Percentiles rank a stretch among this genome's conserved stretches.
phyloP scores from a whole-genome alignment of 2,329 filamentous ascomycete species.

The Ophiocordyceps robertsii region DNA sequence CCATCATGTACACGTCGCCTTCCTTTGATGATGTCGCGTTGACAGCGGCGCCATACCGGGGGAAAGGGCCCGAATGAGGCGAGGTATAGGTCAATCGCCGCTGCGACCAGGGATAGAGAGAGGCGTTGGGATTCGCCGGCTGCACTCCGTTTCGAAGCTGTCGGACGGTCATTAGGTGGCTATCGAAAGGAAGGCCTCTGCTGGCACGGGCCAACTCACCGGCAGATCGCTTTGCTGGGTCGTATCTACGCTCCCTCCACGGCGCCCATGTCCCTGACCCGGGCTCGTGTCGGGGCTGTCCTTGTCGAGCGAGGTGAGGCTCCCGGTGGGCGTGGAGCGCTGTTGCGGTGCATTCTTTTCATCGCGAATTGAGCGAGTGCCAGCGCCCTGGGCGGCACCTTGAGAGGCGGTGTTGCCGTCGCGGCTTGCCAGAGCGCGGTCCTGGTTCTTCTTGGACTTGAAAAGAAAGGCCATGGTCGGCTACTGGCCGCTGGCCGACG shows the following conservation, averaged over 20 bases:
- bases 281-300: conserved; percentile 45
- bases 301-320: conserved; percentile 58
- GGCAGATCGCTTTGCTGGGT: conserved; percentile 25
- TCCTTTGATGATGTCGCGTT: conserved; percentile 90
- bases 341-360: conserved; percentile 38
- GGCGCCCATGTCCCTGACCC: conserved; percentile 46
- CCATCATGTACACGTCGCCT: conserved; percentile 96
- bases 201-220: conserved; percentile 19
- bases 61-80: conserved; percentile 74
- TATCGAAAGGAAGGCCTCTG: neutral
- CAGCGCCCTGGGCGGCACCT: conserved; percentile 34
- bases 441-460: conserved; percentile 67
- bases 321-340: conserved; percentile 63
- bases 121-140: conserved; percentile 50
- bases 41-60: conserved; percentile 91
- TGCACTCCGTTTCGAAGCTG: conserved; percentile 43
- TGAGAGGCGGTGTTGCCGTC: conserved; percentile 36
- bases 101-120: conserved; percentile 93
- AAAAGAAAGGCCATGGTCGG: conserved; percentile 66
- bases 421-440: conserved; percentile 42
- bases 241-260: conserved; percentile 37
- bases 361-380: conserved; percentile 31
- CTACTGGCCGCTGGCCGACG: conserved; percentile 25
- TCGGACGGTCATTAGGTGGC: conserved; percentile 4
- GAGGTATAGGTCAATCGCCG: conserved; percentile 76